Evolutionary conservation across 176 grass and related monocot species (phyloP).

Genomic region (Ananas comosus): DNA sequence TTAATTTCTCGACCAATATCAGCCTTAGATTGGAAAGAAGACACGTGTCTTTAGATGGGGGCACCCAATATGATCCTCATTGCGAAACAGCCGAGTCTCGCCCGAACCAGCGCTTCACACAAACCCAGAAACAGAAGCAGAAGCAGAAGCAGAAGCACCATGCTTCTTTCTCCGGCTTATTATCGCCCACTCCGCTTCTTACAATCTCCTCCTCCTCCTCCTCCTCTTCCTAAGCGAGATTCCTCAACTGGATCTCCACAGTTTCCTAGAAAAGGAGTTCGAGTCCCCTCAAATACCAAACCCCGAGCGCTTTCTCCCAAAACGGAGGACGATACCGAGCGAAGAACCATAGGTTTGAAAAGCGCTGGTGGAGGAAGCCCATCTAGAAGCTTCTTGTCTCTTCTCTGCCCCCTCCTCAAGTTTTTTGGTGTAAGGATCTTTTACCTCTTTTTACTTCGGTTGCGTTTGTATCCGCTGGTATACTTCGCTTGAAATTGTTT

Average conservation of each 20-base stretch:
- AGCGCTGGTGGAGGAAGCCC: neutral
- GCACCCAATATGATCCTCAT: too few species aligned
- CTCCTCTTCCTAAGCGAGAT: neutral
- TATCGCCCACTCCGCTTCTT: too few species aligned
- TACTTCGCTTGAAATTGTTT: too few species aligned
- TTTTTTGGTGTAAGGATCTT: conserved; percentile 51
- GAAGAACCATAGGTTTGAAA: neutral
- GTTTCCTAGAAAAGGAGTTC: neutral
- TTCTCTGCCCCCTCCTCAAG: conserved; percentile 83
- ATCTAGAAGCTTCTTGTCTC: conserved; percentile 46
- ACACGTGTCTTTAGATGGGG: too few species aligned
- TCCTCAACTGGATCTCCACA: neutral
- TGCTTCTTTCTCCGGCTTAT: too few species aligned
- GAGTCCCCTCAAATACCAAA: neutral
- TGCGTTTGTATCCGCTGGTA: neutral
- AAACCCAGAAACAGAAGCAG: too few species aligned
- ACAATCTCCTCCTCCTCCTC: too few species aligned
- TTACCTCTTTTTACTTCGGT: neutral
- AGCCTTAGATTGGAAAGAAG: too few species aligned
- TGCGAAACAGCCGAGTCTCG: too few species aligned
- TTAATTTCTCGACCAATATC: too few species aligned
- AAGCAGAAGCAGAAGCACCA: too few species aligned
- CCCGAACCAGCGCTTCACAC: too few species aligned
- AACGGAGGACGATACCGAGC: conserved; percentile 19
- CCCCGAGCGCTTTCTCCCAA: conserved; percentile 19